Percentiles rank a stretch among this genome's conserved stretches.
These are phyloP conservation scores for Beta vulgaris DNA, from an alignment of 148 eudicot genomes.

Conservation along the genomic window DNA sequence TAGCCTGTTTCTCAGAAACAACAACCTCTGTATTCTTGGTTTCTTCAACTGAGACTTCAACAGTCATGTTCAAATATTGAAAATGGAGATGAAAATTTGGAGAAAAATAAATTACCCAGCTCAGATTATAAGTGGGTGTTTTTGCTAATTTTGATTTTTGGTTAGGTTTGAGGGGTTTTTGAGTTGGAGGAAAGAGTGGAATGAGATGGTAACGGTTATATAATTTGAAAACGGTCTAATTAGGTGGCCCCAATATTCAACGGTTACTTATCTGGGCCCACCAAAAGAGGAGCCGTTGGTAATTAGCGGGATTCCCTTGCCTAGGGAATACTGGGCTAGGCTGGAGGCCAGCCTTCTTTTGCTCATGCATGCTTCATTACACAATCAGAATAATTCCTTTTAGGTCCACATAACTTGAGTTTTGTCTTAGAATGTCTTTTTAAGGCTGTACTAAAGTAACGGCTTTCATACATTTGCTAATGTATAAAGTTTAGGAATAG, in stretches of 20 bases:
- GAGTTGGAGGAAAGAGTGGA: slow-evolving; percentile 5
- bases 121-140: neutral
- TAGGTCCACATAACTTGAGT: slow-evolving; percentile 3
- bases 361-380: neutral
- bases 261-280: slow-evolving; percentile 27
- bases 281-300: slow-evolving; percentile 31
- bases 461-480: too few species aligned
- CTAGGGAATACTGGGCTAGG: slow-evolving; percentile 15
- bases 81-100: slow-evolving; percentile 1
- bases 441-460: too few species aligned
- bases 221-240: slow-evolving; percentile 22
- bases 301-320: slow-evolving; percentile 17
- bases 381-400: neutral
- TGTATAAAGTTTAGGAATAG: too few species aligned
- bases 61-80: slow-evolving; percentile 31
- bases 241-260: slow-evolving; percentile 18
- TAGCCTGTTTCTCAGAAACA: slow-evolving; percentile 20
- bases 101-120: neutral
- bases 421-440: too few species aligned
- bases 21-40: slow-evolving; percentile 29
- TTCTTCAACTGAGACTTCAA: slow-evolving; percentile 32
- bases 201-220: slow-evolving; percentile 31
- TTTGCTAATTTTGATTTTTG: neutral
- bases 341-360: slow-evolving; percentile 17
- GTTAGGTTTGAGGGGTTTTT: neutral